Conservation (phyloP, 768 basidiomycete genomes). For the Xanthoconium purpureum region DNA sequence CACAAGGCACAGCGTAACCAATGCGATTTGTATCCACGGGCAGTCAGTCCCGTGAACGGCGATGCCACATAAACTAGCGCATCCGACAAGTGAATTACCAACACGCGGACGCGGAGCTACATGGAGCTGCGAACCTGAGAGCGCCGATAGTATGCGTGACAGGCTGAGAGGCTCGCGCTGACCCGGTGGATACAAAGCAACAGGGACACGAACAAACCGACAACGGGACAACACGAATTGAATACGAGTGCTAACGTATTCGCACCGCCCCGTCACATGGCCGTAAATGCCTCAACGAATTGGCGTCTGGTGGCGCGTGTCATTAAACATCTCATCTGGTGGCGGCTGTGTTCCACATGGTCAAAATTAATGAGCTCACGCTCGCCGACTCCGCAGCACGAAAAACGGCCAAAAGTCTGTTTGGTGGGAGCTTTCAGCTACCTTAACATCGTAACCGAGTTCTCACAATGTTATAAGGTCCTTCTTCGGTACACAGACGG, state of each 20-base stretch:
- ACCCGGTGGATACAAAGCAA: slow-evolving; percentile 3
- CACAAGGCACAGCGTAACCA: neutral
- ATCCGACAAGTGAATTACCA: neutral
- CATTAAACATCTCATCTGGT: neutral
- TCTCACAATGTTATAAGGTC: neutral
- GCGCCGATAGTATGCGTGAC: neutral
- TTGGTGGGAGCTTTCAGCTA: neutral
- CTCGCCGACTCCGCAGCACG: neutral
- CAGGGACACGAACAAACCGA: slow-evolving; percentile 3
- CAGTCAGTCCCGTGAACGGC: neutral
- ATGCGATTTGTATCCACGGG: slow-evolving; percentile 2
- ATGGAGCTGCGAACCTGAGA: neutral
- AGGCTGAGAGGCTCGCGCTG: neutral
- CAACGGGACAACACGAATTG: slow-evolving; percentile 9
- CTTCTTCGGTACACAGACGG: neutral
- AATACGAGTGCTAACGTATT: neutral
- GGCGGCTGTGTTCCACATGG: slow-evolving; percentile 2
- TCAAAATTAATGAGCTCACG: neutral
- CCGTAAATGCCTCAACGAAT: neutral
- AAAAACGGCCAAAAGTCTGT: neutral
- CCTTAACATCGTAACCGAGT: neutral
- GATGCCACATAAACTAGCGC: neutral
- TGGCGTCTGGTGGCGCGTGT: neutral
- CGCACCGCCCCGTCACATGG: slow-evolving; percentile 1
- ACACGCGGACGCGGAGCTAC: neutral